Conservation (phyloP, 148 eudicot genomes). For the Camellia granthamiana region DNA sequence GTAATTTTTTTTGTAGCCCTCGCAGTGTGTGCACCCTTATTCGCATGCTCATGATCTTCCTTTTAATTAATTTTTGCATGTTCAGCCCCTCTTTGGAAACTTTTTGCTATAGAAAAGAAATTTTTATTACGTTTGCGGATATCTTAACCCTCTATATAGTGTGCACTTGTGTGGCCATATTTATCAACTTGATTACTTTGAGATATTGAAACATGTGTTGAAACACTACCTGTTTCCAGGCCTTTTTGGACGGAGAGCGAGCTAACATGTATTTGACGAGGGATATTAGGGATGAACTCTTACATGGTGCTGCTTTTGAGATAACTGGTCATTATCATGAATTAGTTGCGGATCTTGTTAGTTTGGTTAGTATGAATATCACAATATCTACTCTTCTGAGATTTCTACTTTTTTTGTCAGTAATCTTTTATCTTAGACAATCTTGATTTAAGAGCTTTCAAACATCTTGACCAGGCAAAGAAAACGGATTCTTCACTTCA, state of each 20-base stretch:
- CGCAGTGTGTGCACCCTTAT: background rate
- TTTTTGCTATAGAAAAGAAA: background rate
- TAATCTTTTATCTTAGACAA: constrained; percentile 6
- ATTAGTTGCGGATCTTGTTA: constrained; percentile 64
- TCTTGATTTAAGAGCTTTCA: constrained; percentile 11
- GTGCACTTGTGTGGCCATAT: background rate
- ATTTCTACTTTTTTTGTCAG: background rate
- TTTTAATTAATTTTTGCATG: background rate
- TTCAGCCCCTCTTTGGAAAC: background rate
- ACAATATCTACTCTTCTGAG: background rate
- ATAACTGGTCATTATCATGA: constrained; percentile 74
- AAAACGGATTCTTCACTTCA: constrained; percentile 78
- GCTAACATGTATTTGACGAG: constrained; percentile 55
- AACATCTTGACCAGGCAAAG: constrained; percentile 50
- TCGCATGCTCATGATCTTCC: background rate
- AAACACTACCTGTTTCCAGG: constrained; percentile 32
- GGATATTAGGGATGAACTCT: constrained; percentile 55
- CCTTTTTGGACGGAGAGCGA: constrained; percentile 73
- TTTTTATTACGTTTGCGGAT: background rate
- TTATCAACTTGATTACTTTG: background rate
- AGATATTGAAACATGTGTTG: background rate
- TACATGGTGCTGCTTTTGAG: constrained; percentile 58
- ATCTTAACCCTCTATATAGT: background rate
- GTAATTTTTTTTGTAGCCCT: background rate
- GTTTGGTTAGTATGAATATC: constrained; percentile 45